Conservation (phyloP, 2,329 filamentous ascomycete genomes). For the Myriangium duriaei region DNA sequence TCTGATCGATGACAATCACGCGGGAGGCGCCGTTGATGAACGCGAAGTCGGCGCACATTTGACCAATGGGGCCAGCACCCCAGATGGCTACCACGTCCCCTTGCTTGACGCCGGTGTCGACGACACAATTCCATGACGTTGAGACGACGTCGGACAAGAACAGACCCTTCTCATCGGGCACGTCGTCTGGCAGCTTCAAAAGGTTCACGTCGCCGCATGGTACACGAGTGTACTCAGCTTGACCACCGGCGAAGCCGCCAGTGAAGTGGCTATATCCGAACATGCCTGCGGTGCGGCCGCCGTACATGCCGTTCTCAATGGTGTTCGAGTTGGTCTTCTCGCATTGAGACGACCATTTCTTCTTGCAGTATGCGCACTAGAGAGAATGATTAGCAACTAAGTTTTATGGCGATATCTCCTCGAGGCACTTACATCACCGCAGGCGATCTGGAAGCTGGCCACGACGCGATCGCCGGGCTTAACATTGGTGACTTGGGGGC, state of each 20-base stretch:
- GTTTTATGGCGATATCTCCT: too few species aligned
- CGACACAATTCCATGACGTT: conserved; percentile 71
- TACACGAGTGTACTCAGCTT: conserved; percentile 76
- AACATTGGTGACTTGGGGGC: conserved; percentile 30
- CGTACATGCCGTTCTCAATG: conserved; percentile 63
- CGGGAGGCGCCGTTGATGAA: conserved; percentile 60
- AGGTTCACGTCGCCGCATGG: conserved; percentile 72
- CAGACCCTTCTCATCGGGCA: conserved; percentile 74
- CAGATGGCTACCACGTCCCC: conserved; percentile 71
- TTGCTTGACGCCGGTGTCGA: conserved; percentile 69
- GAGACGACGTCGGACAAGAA: conserved; percentile 70
- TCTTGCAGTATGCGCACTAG: conserved; percentile 63
- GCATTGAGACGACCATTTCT: conserved; percentile 68
- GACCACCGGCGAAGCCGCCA: conserved; percentile 75
- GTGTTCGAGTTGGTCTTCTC: conserved; percentile 67
- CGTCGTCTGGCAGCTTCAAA: conserved; percentile 61
- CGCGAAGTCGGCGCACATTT: conserved; percentile 58
- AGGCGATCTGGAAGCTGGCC: conserved; percentile 75
- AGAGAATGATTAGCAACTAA: not conserved
- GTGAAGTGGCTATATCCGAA: conserved; percentile 57
- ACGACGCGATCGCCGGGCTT: conserved; percentile 52
- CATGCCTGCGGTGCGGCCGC: conserved; percentile 57
- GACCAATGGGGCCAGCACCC: conserved; percentile 77
- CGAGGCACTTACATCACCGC: conserved; percentile 27
- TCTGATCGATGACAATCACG: conserved; percentile 69